Base-by-base conservation (phyloP, 305 asterid species). In the Stenogyne calaminthoides region DNA sequence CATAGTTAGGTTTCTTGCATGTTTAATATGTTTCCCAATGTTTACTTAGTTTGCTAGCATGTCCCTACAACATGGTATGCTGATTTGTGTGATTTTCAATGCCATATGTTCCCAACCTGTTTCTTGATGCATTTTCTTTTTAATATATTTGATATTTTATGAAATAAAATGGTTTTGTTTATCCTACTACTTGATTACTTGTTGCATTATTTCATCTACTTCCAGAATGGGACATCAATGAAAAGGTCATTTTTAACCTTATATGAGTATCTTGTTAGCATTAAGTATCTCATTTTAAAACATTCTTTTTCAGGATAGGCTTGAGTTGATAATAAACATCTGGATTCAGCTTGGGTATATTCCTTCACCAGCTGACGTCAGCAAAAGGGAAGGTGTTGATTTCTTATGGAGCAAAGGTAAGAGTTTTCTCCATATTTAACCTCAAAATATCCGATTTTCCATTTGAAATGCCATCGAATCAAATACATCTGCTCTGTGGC, bases 361-460 rank as follows among this genome's bases (percentile, higher is more conserved):
- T 73, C 99, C 97, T 75, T 86, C 97, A 19, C 97, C 96, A 14
- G 96, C 97, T 76, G 97, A 92, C 81, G 95, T 91, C 78, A 92
- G 99, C 82, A 77, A 82, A 76, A 80, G 52, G 78, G 98, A 95
- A 84, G 97, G 92, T 64, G 74, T 86, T 57, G 77, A 72, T 79
- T 78, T 90, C 72, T 73, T 77, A 37, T 77, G 91, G 88, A 87
- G 77, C 74, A 85, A 80, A 85, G 92, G 98, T 87, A 75, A 69
- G 79, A 51, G 15, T 68, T 57, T 34, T 66, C 64, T 56, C 59
- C 54, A 46, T 58, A 59, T 6, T 9, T 78, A 59, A 32, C 68
- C 36, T 6, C 52, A 27, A 6, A 12, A 46, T 68, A 36, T 57
- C 39, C 29, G 12, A 68, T 67, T 68, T 32, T 47, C 4, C 36